Evolutionary conservation across 352 stramenopile genomes (phyloP).

Genomic region (Aphanomyces invadans): DNA sequence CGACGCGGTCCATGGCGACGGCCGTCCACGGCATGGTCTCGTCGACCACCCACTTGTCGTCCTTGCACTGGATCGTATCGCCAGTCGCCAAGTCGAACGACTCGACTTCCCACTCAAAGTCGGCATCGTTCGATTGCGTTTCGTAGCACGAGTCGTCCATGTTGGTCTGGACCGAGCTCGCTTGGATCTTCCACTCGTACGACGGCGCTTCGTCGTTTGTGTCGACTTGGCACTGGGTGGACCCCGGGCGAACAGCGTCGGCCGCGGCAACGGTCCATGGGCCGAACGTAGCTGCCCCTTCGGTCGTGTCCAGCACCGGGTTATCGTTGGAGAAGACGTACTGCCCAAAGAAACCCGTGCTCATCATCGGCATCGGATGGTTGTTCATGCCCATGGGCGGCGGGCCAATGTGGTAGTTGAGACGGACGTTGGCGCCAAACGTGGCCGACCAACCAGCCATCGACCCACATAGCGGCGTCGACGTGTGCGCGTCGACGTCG

Average conservation of each 20-base stretch:
- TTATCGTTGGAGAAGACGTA: conserved; percentile 8
- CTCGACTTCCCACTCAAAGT: conserved; percentile 3
- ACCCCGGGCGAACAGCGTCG: not conserved
- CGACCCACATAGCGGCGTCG: not conserved
- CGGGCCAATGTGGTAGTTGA: not conserved
- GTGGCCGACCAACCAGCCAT: not conserved
- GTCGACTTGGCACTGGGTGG: conserved; percentile 16
- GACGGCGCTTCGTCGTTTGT: not conserved
- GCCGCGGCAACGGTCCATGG: not conserved
- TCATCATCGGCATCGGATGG: not conserved
- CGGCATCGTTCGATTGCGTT: not conserved
- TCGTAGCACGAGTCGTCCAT: conserved; percentile 10
- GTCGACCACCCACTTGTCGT: not conserved
- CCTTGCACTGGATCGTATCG: not conserved
- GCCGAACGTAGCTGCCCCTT: not conserved
- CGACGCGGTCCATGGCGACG: not conserved
- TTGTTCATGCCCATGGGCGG: not conserved
- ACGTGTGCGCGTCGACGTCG: not conserved
- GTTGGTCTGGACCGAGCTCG: not conserved
- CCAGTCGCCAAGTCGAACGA: not conserved
- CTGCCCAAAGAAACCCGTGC: conserved; percentile 20
- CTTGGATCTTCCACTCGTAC: conserved; percentile 11
- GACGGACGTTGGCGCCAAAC: not conserved
- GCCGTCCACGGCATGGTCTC: conserved; percentile 17
- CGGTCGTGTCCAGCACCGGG: not conserved